These are phyloP conservation scores for Paragyromitra xinjiangensis DNA, from an alignment of 495 filamentous ascomycete genomes.

Conservation along the genomic window DNA sequence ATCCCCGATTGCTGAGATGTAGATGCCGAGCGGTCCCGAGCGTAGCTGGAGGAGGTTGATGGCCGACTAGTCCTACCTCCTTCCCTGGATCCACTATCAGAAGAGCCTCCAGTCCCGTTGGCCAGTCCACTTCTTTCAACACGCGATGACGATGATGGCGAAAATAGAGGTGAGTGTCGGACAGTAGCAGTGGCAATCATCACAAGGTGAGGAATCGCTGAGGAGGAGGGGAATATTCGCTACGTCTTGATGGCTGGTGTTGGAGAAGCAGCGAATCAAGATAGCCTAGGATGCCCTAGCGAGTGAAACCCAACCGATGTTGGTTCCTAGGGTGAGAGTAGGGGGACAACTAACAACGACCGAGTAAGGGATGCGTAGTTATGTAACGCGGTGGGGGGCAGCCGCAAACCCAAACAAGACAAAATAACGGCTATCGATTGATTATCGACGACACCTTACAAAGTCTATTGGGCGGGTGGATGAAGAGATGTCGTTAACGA, in stretches of 20 bases:
- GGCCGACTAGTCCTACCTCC: constrained; percentile 49
- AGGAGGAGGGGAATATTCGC: constrained; percentile 42
- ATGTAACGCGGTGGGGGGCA: constrained; percentile 40
- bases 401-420: constrained; percentile 51
- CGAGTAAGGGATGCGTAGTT: constrained; percentile 48
- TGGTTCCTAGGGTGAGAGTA: constrained; percentile 43
- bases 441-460: constrained; percentile 36
- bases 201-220: constrained; percentile 44
- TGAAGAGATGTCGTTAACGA: constrained; percentile 37
- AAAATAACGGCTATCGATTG: constrained; percentile 51
- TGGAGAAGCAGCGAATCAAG: constrained; percentile 46
- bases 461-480: constrained; percentile 40
- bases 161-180: constrained; percentile 54
- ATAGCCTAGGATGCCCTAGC: constrained; percentile 38
- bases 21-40: constrained; percentile 49
- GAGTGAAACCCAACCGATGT: constrained; percentile 45
- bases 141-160: constrained; percentile 50
- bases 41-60: constrained; percentile 49
- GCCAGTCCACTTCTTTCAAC: constrained; percentile 54
- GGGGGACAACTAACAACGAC: constrained; percentile 43
- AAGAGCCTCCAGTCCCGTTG: constrained; percentile 48
- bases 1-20: constrained; percentile 51
- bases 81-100: constrained; percentile 49
- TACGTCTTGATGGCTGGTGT: constrained; percentile 33
- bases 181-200: constrained; percentile 57